Conservation (phyloP, 768 basidiomycete species). For the Pleurotus giganteus region DNA sequence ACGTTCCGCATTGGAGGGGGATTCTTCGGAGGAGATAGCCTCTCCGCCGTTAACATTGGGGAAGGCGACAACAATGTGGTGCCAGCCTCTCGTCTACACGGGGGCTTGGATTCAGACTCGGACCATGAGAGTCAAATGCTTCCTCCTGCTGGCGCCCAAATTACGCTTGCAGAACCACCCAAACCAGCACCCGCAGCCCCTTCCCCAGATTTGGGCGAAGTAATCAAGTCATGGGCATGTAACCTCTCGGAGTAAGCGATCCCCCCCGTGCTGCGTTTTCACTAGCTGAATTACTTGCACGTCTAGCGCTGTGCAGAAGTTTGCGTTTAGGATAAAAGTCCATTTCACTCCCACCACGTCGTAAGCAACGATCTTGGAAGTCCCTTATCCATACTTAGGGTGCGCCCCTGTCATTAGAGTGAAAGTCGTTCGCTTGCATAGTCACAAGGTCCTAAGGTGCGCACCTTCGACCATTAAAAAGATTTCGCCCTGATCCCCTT, state of each 20-base stretch:
- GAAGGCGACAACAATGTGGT: background rate
- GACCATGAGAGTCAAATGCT: constrained; percentile 8
- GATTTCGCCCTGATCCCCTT: no score
- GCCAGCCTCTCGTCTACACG: background rate
- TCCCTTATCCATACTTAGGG: background rate
- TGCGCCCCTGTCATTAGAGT: background rate
- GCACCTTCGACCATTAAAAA: background rate
- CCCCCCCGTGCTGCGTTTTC: background rate
- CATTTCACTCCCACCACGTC: background rate
- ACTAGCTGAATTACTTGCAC: background rate
- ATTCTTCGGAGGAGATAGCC: background rate
- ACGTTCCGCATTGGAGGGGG: constrained; percentile 1
- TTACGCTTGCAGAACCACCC: background rate
- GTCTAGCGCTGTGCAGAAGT: constrained; percentile 3
- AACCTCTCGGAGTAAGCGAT: background rate
- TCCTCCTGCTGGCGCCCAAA: constrained; percentile 4
- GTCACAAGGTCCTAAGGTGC: constrained; percentile 1
- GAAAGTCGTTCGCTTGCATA: background rate
- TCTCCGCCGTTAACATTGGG: background rate
- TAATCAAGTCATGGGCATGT: constrained; percentile 1
- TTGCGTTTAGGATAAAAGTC: background rate
- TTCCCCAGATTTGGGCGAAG: background rate
- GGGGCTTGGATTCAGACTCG: constrained; percentile 8
- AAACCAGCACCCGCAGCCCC: background rate
- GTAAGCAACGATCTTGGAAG: background rate